phyloP scores from a whole-genome alignment of 2,329 filamentous ascomycete genomes.

The Phialocephala subalpina region DNA sequence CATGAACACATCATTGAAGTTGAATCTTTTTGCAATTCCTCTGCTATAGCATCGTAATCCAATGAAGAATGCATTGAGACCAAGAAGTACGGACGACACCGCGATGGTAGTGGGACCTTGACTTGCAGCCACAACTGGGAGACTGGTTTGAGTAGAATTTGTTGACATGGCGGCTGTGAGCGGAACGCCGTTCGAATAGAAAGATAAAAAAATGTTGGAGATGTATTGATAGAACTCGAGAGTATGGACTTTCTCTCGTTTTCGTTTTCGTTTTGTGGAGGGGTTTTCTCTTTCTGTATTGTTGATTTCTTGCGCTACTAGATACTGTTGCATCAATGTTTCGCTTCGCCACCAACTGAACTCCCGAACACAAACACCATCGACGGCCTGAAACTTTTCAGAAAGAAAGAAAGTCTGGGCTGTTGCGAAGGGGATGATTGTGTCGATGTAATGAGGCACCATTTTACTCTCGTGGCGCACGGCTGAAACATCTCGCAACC shows the following conservation, averaged over 20 bases:
- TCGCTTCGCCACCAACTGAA: background rate
- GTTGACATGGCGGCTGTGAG: slow-evolving; percentile 2
- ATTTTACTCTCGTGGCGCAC: background rate
- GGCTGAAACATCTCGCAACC: slow-evolving; percentile 14
- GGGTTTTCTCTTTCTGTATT: background rate
- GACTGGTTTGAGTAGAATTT: background rate
- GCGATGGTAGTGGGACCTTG: slow-evolving; percentile 23
- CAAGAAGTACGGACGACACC: slow-evolving; percentile 21
- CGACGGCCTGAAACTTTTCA: background rate
- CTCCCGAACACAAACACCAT: background rate
- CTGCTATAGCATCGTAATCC: slow-evolving; percentile 26
- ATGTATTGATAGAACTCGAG: background rate
- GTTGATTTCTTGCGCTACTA: background rate
- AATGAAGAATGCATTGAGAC: slow-evolving; percentile 27
- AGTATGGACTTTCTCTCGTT: background rate
- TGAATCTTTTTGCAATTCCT: slow-evolving; percentile 27
- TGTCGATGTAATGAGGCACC: background rate
- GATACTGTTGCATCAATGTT: slow-evolving; percentile 10
- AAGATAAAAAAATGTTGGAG: background rate
- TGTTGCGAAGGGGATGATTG: background rate
- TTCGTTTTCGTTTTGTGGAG: background rate
- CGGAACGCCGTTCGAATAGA: background rate
- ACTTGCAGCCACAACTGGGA: background rate
- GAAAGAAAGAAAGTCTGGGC: slow-evolving; percentile 13
- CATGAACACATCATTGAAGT: slow-evolving; percentile 33